Conservation (phyloP, 768 basidiomycete species). For the Tricholoma sp. region DNA sequence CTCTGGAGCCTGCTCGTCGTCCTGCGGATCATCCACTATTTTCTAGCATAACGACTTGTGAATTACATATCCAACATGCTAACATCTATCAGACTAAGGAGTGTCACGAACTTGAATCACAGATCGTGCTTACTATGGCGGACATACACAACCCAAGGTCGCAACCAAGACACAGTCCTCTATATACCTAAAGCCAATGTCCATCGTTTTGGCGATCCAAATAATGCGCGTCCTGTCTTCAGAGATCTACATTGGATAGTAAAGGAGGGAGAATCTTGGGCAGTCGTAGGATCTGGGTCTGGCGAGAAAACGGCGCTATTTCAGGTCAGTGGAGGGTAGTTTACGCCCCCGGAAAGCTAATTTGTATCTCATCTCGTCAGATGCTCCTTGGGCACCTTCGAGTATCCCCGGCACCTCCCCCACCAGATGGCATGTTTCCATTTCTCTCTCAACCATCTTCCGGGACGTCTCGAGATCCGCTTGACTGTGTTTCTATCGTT, state of each 20-base stretch:
- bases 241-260: slow-evolving; percentile 55
- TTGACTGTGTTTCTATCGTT: slow-evolving; percentile 48
- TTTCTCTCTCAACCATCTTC: slow-evolving; percentile 40
- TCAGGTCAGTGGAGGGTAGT: slow-evolving; percentile 43
- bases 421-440: slow-evolving; percentile 75
- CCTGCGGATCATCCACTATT: too few relatives aligned
- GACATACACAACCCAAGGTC: neutral
- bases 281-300: slow-evolving; percentile 61
- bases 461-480: slow-evolving; percentile 37
- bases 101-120: neutral
- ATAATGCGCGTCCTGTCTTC: slow-evolving; percentile 43
- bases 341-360: neutral
- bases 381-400: slow-evolving; percentile 68
- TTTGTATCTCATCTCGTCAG: slow-evolving; percentile 25
- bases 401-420: slow-evolving; percentile 55
- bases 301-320: slow-evolving; percentile 60
- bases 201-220: slow-evolving; percentile 56
- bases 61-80: neutral
- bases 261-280: slow-evolving; percentile 66
- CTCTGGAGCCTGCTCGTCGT: too few relatives aligned
- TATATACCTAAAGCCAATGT: slow-evolving; percentile 46
- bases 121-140: neutral
- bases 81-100: neutral
- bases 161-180: slow-evolving; percentile 15
- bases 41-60: too few relatives aligned